Evolutionary conservation across 2,329 filamentous ascomycete genomes (phyloP).

Genomic region (Torrubiella hemipterigena): DNA sequence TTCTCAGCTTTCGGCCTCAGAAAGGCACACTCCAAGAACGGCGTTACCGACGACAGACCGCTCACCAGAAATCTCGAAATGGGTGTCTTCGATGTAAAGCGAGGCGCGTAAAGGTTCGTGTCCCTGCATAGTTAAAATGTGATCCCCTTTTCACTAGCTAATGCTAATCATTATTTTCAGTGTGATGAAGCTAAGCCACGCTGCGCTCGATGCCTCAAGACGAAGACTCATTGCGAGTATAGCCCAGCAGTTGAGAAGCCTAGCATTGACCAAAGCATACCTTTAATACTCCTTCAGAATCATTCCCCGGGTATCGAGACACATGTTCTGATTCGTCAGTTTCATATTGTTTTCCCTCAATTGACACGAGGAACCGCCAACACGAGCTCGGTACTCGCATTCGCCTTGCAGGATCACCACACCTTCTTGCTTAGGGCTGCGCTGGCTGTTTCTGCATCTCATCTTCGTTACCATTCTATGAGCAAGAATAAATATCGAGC

Average conservation of each 20-base stretch:
- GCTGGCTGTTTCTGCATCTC: not conserved
- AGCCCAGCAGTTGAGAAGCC: too few species aligned
- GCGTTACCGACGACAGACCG: not conserved
- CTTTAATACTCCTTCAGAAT: too few species aligned
- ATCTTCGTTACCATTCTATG: not conserved
- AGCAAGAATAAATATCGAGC: not conserved
- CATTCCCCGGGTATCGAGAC: too few species aligned
- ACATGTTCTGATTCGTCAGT: not conserved
- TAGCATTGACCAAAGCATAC: too few species aligned
- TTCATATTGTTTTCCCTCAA: not conserved
- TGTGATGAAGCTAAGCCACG: not conserved
- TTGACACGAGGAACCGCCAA: not conserved
- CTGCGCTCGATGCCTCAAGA: not conserved
- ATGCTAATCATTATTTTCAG: not conserved
- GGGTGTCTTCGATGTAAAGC: not conserved
- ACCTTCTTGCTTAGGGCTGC: not conserved
- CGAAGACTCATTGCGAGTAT: too few species aligned
- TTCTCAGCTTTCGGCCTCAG: not conserved
- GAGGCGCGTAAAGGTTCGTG: not conserved
- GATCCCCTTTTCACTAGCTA: not conserved
- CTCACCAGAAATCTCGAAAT: not conserved
- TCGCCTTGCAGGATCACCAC: not conserved
- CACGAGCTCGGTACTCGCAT: not conserved
- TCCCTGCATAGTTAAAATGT: not conserved
- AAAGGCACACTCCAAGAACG: not conserved